These are phyloP conservation scores for Lactifluus volemus DNA, from an alignment of 768 basidiomycete species.

Conservation along the genomic window DNA sequence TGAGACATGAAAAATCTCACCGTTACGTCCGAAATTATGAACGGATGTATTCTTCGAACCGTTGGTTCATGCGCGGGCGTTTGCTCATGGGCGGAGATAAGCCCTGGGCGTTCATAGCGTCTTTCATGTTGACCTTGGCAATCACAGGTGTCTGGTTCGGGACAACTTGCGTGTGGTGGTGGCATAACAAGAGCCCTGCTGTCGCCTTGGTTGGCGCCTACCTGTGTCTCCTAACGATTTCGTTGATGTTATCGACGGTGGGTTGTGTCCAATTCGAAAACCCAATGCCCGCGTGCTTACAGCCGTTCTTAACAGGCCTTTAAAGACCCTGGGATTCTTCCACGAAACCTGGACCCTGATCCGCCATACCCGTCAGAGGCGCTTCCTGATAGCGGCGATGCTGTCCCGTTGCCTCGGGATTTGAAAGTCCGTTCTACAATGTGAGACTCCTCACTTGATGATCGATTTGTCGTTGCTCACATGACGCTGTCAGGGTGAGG, in stretches of 20 bases:
- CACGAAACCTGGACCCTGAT: slow-evolving; percentile 76
- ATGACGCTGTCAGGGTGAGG: slow-evolving; percentile 49
- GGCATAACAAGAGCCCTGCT: slow-evolving; percentile 67
- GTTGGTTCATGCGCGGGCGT: slow-evolving; percentile 64
- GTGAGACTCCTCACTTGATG: slow-evolving; percentile 37
- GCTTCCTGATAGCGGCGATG: slow-evolving; percentile 47
- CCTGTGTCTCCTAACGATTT: slow-evolving; percentile 55
- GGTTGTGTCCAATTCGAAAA: slow-evolving; percentile 23
- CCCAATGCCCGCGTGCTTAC: slow-evolving; percentile 19
- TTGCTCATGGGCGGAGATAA: slow-evolving; percentile 81
- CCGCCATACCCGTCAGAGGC: slow-evolving; percentile 64
- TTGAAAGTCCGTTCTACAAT: slow-evolving; percentile 67
- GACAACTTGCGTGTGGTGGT: slow-evolving; percentile 85
- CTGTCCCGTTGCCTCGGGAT: slow-evolving; percentile 69
- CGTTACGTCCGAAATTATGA: slow-evolving; percentile 48
- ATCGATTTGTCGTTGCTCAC: not conserved
- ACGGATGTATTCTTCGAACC: slow-evolving; percentile 62
- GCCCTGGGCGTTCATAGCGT: slow-evolving; percentile 69
- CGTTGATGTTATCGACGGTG: slow-evolving; percentile 72
- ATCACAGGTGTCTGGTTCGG: slow-evolving; percentile 81
- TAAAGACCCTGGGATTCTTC: slow-evolving; percentile 82
- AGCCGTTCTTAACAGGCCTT: slow-evolving; percentile 46
- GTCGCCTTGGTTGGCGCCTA: slow-evolving; percentile 60
- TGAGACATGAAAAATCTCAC: slow-evolving; percentile 27
- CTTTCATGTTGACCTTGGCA: slow-evolving; percentile 50